Percentiles rank a stretch among this genome's conserved stretches.
Conservation (phyloP, 768 basidiomycete genomes). For the Lentinus tigrinus region DNA sequence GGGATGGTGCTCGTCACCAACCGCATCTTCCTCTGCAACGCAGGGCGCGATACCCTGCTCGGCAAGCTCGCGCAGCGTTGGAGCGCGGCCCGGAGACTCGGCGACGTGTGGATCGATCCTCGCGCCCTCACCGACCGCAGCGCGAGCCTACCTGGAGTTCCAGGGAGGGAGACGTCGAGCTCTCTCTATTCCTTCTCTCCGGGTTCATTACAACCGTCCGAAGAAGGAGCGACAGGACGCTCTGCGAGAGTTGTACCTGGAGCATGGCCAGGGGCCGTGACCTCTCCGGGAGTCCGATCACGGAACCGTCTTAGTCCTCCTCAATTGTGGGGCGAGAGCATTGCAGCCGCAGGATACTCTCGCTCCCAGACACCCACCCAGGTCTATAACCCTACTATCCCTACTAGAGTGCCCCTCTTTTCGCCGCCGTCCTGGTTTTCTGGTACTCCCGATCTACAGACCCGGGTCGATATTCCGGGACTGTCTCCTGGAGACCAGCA, state of each 20-base stretch:
- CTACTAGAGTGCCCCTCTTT: no score
- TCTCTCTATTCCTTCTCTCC: not conserved
- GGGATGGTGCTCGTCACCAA: conserved; percentile 50
- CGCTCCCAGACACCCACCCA: no score
- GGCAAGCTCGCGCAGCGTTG: conserved; percentile 35
- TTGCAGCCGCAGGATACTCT: no score
- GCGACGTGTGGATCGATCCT: conserved; percentile 5
- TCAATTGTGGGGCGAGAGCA: no score
- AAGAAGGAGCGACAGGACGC: not conserved
- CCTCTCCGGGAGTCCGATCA: not conserved
- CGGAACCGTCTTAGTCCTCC: no score
- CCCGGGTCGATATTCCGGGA: no score
- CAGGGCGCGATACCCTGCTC: conserved; percentile 38
- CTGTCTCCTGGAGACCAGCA: no score
- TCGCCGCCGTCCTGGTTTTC: no score
- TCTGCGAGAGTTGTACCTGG: not conserved
- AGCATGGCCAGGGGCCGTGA: not conserved
- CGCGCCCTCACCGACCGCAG: not conserved
- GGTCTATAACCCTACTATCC: no score
- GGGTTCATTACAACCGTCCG: not conserved
- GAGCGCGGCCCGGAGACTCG: conserved; percentile 19
- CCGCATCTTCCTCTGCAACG: conserved; percentile 36
- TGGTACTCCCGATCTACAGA: no score
- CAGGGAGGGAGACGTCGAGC: not conserved
- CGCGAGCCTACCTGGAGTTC: not conserved